Percentiles rank a stretch among this genome's conserved stretches.
Evolutionary conservation across 495 filamentous ascomycete species (phyloP).

Genomic region (Amphirosellinia nigrospora): DNA sequence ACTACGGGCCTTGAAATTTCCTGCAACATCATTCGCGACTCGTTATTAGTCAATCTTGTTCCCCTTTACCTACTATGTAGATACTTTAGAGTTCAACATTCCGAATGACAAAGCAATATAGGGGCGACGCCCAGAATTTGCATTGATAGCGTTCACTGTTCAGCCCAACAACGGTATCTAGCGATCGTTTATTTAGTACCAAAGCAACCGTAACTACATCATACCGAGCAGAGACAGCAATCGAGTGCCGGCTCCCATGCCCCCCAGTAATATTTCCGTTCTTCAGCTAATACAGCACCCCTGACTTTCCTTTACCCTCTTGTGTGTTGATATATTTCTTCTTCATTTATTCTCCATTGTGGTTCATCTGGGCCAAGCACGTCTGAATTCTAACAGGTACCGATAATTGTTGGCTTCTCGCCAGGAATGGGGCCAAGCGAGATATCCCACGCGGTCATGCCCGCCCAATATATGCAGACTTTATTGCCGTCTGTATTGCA

Average conservation of each 20-base stretch:
- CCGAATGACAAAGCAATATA: background rate
- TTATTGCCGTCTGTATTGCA: constrained; percentile 31
- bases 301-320: background rate
- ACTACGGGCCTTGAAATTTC: background rate
- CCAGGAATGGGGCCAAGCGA: constrained; percentile 39
- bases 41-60: background rate
- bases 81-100: background rate
- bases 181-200: background rate
- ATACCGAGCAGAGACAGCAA: constrained; percentile 6
- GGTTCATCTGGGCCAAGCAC: too few relatives aligned
- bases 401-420: constrained; percentile 34
- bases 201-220: background rate
- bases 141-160: background rate
- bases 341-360: background rate
- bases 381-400: constrained; percentile 27
- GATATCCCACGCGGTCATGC: constrained; percentile 37
- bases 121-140: background rate
- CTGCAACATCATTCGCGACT: background rate
- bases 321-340: background rate
- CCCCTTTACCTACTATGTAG: background rate
- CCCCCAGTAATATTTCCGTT: background rate
- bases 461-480: constrained; percentile 40
- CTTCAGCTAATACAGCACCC: background rate
- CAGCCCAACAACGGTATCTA: background rate
- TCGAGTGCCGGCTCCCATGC: background rate